Base-by-base conservation (phyloP, 352 stramenopile genomes). In the Globisporangium orthogonon region DNA sequence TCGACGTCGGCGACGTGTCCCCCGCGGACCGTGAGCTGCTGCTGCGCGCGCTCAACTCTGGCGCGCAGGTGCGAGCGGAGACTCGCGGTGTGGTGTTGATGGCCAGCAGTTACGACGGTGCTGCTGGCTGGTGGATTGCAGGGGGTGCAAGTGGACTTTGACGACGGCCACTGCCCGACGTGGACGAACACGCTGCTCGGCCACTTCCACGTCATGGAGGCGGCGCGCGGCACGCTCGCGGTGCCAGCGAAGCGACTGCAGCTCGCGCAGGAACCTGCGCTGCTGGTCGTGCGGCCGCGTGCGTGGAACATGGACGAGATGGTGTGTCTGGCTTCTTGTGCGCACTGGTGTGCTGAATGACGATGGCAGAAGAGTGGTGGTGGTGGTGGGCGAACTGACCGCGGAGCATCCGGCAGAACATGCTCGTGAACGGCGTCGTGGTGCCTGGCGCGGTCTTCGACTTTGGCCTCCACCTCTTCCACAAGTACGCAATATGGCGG, bases 231-330 rank as follows among this genome's bases (percentile, higher is more conserved):
- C 4, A 80, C 77, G 30, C 54, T 87, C 35, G 54, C 56, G 5
- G 50, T 65, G 7, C 63, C 60, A 11, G 60, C 52, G 11, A 62
- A 58, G 13, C 59, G 52, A 1, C 45, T 83, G 56, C 65, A 54
- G 17, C 56, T 74, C 29, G 41, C 39, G 11, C 39, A 66, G 1
- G 63, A 70, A 18, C 83, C 79, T 15, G 87, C 93, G 39, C 79
- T 95, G 46, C 74, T 98, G n/a, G 75, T 98, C 46, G 76, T 98
- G 41, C 89, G 95, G 31, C 95, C 87, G 23, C 68, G 95, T 31
- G 94, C 93, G 35, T 98, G 93, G 93, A 96, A 98, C 63, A 89
- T 98, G 65, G 91, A 98, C 61, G 95, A 98, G 71, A 89, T 79
- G 61, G 91, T 87, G 48, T 2, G 67, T 23, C 23, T 23, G 1